phyloP scores from a whole-genome alignment of 805 yeast species.

The Pichia scutulata region DNA sequence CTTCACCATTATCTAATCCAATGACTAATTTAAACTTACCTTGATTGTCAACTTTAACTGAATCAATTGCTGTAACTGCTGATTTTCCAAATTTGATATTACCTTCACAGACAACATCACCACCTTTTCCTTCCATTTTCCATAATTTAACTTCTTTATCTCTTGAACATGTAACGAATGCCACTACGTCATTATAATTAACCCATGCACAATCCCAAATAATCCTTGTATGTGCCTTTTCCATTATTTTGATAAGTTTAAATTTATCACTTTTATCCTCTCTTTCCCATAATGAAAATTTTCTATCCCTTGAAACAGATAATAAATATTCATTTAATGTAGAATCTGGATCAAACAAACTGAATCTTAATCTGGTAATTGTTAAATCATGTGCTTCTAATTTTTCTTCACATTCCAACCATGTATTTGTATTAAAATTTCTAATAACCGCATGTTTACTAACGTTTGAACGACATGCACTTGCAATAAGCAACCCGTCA shows the following conservation, averaged over 20 bases:
- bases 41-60: constrained; percentile 28
- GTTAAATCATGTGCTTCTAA: constrained; percentile 74
- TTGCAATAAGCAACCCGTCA: constrained; percentile 58
- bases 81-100: constrained; percentile 35
- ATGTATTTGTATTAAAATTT: constrained; percentile 50
- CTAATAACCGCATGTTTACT: constrained; percentile 81
- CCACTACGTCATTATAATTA: constrained; percentile 35
- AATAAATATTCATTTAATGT: constrained; percentile 42
- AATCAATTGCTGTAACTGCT: constrained; percentile 65
- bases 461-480: constrained; percentile 87
- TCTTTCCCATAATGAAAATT: constrained; percentile 66
- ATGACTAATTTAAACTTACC: constrained; percentile 39
- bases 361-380: constrained; percentile 69
- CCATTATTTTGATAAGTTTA: constrained; percentile 26
- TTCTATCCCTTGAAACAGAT: constrained; percentile 81
- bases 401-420: constrained; percentile 57
- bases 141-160: constrained; percentile 74
- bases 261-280: constrained; percentile 17
- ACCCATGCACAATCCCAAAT: constrained; percentile 95
- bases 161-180: constrained; percentile 82
- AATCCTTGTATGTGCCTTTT: constrained; percentile 83
- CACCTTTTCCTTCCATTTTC: constrained; percentile 26
- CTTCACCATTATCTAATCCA: constrained; percentile 66
- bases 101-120: constrained; percentile 28
- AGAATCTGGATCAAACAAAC: constrained; percentile 48